Conservation (phyloP, 331 rosid genomes). For the Acacia pycnantha region DNA sequence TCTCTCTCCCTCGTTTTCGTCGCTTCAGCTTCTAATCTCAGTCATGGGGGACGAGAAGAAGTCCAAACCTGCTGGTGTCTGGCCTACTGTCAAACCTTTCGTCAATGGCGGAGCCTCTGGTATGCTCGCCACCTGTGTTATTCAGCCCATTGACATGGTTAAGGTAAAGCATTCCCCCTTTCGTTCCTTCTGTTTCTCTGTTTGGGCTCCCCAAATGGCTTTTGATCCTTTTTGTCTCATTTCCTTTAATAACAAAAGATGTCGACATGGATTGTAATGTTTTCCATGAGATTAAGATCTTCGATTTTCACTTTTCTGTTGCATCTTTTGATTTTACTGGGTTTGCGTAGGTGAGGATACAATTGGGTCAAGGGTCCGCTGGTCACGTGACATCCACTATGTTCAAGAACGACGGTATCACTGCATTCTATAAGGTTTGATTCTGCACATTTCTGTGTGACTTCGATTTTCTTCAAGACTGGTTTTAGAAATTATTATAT, state of each 20-base stretch:
- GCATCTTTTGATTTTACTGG: not conserved
- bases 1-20: conserved; percentile 8
- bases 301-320: not conserved
- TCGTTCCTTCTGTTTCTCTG: not conserved
- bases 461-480: not conserved
- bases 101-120: conserved; percentile 78
- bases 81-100: conserved; percentile 73
- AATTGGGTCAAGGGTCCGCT: conserved; percentile 77
- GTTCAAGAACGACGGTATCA: conserved; percentile 67
- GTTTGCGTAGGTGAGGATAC: conserved; percentile 65
- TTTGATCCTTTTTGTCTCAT: not conserved
- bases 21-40: conserved; percentile 20
- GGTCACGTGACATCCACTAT: conserved; percentile 53
- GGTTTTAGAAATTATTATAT: not conserved
- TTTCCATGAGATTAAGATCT: not conserved
- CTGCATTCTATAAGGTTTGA: conserved; percentile 68
- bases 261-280: not conserved
- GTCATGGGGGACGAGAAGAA: conserved; percentile 71
- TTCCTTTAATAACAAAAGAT: not conserved
- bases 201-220: not conserved
- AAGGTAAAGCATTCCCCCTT: conserved; percentile 36
- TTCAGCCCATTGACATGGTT: conserved; percentile 76
- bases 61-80: conserved; percentile 46
- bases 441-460: not conserved
- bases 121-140: conserved; percentile 80